Evolutionary conservation across 257 asterid genomes (phyloP), one percentile per base, ranked within the genome.

Genomic region (Misopates orontium): DNA sequence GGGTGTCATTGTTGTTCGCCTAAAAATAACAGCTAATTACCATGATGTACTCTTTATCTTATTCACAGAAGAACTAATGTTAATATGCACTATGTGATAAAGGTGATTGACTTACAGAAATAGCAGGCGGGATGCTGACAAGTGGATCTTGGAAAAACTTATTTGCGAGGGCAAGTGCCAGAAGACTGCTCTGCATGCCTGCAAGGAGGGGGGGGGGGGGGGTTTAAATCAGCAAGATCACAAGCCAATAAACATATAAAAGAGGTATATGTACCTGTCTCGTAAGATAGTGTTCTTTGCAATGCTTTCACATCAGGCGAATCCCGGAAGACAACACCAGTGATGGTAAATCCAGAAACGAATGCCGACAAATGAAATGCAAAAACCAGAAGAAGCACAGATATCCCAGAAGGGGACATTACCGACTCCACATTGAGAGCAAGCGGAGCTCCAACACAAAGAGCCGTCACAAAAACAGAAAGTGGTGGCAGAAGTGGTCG

Each of bases 181-280:
- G 71, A 73, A 93, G 99, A 73, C 99, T 90, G 85, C 99, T 93
- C 78, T 93, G 99, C 99, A 93, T 93, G 68, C 98, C 98, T 89
- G 74, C 48, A 69, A 15, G 36, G 14, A 70, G 42, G 41, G 67
- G 17, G 22, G 48, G 58, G 47, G 36, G 3, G 57, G 67, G 55
- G 62, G 68, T 4, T 17, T 47, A 47, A 13, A 18, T 14, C 18
- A 47, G 8, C 39, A 19, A 6, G 15, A 39, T 48, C 60, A 56
- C 0, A 1, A 5, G 32, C 64, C 11, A 18, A 0, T 11, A 23
- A 55, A 31, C 64, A 32, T 45, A 69, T 15, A 20, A 16, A 16
- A 42, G 48, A 58, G 15, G 15, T 59, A 23, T 10, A 23, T 32
- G 40, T 50, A 91, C 97, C 97, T 83, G 99, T 93, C 80, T 90